These are phyloP conservation scores for Melanogaster broomeanus DNA, from an alignment of 768 basidiomycete genomes.

Conservation along the genomic window DNA sequence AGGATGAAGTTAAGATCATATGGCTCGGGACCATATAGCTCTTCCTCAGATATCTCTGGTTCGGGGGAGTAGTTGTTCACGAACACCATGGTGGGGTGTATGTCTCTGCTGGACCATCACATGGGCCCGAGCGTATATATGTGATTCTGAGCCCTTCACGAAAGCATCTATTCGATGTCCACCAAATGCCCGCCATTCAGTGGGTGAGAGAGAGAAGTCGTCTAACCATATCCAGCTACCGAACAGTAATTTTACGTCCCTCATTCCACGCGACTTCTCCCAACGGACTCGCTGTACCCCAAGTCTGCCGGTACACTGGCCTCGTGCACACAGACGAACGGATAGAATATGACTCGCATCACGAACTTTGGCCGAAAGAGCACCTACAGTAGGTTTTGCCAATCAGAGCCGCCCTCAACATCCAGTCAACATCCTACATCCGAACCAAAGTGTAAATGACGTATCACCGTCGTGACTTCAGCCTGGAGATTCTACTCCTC, in stretches of 20 bases:
- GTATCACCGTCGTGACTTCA: conserved; percentile 5
- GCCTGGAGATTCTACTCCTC: conserved; percentile 25
- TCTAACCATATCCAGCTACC: too few species aligned
- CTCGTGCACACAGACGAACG: too few species aligned
- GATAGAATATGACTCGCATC: conserved; percentile 61
- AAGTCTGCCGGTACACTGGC: too few species aligned
- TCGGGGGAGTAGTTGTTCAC: conserved; percentile 18
- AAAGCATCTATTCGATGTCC: too few species aligned
- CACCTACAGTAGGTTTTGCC: conserved; percentile 60
- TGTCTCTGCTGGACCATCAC: neutral
- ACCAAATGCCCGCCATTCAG: too few species aligned
- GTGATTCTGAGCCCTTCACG: too few species aligned
- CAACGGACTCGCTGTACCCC: too few species aligned
- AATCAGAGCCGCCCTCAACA: conserved; percentile 7
- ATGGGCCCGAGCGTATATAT: neutral
- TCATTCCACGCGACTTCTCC: too few species aligned
- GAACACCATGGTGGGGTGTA: conserved; percentile 12
- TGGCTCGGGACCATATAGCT: conserved; percentile 25
- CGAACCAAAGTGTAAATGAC: neutral
- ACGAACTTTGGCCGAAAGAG: conserved; percentile 77
- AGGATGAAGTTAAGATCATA: conserved; percentile 27
- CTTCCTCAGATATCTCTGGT: conserved; percentile 10
- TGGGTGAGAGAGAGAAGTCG: too few species aligned
- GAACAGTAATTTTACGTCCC: too few species aligned
- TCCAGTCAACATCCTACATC: neutral